phyloP scores from a whole-genome alignment of 1,284 basidiomycete genomes.

The Vanrija sp. region DNA sequence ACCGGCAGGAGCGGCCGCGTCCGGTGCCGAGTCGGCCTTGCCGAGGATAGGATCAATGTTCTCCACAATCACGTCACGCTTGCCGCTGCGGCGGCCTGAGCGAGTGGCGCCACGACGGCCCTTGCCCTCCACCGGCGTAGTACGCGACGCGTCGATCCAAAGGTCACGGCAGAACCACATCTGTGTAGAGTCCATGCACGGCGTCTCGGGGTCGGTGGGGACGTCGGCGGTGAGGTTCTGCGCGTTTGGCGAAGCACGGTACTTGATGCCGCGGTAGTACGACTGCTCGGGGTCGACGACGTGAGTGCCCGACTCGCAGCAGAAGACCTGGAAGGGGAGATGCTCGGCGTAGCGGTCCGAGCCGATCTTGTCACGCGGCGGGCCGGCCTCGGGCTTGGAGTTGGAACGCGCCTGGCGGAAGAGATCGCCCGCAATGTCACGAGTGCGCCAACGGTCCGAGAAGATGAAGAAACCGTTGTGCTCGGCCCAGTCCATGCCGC shows the following conservation, averaged over 20 bases:
- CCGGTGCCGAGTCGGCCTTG: conserved; percentile 9
- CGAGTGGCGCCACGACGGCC: not conserved
- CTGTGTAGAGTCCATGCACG: conserved; percentile 87
- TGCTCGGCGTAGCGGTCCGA: conserved; percentile 80
- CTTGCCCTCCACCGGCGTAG: conserved; percentile 55
- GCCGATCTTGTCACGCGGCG: conserved; percentile 75
- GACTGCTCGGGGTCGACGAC: conserved; percentile 88
- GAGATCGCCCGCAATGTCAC: conserved; percentile 91
- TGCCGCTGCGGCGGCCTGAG: conserved; percentile 1
- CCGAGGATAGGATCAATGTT: conserved; percentile 23
- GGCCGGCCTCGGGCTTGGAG: conserved; percentile 81
- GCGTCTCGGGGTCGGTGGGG: conserved; percentile 64
- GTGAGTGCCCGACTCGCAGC: conserved; percentile 93
- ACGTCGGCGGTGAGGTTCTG: conserved; percentile 70
- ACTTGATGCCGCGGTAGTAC: conserved; percentile 80
- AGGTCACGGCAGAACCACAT: conserved; percentile 94
- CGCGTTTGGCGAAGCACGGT: conserved; percentile 71
- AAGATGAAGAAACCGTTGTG: conserved; percentile 94
- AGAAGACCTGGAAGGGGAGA: conserved; percentile 93
- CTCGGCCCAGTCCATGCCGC: conserved; percentile 98
- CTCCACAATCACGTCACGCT: conserved; percentile 21
- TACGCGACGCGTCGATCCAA: conserved; percentile 76
- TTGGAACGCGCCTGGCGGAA: conserved; percentile 92
- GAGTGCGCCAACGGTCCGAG: conserved; percentile 91
- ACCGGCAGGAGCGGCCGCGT: conserved; percentile 1